Evolutionary conservation across 2,329 filamentous ascomycete species (phyloP).

Genomic region (Colletotrichum godetiae): DNA sequence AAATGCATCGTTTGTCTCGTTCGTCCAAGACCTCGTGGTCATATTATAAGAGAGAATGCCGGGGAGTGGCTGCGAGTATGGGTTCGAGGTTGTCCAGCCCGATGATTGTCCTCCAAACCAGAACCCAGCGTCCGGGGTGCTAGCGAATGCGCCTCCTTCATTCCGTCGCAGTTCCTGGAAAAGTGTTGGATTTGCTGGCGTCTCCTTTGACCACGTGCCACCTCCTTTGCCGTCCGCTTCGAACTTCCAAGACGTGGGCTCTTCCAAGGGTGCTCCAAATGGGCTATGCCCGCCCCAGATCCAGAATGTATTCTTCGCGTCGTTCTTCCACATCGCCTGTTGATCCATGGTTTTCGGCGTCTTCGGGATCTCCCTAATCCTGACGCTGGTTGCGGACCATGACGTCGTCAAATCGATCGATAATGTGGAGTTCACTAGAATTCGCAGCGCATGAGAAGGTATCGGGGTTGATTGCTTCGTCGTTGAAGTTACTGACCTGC

Average conservation of each 20-base stretch:
- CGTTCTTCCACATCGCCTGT: conserved; percentile 22
- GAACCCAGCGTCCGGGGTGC: conserved; percentile 17
- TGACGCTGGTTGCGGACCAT: conserved; percentile 20
- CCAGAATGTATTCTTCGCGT: conserved; percentile 5
- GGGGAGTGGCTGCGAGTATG: background rate
- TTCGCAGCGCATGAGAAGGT: background rate
- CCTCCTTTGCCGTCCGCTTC: conserved; percentile 26
- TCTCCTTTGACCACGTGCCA: conserved; percentile 24
- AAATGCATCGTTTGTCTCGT: conserved; percentile 23
- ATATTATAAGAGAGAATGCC: conserved; percentile 27
- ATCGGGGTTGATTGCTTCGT: background rate
- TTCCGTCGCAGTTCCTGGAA: conserved; percentile 4
- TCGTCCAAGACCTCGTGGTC: conserved; percentile 25
- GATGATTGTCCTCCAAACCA: conserved; percentile 28
- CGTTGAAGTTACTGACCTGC: background rate
- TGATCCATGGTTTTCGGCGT: background rate
- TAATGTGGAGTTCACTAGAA: conserved; percentile 32
- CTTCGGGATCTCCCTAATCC: conserved; percentile 15
- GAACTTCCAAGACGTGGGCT: conserved; percentile 28
- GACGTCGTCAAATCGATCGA: conserved; percentile 30
- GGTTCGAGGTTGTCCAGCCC: conserved; percentile 8
- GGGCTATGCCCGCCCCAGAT: conserved; percentile 30
- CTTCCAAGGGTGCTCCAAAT: conserved; percentile 3
- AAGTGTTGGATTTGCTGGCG: conserved; percentile 8
- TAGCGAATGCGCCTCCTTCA: conserved; percentile 16